These are phyloP conservation scores for Lipomyces oligophaga DNA, from an alignment of 805 yeast species.

Conservation along the genomic window DNA sequence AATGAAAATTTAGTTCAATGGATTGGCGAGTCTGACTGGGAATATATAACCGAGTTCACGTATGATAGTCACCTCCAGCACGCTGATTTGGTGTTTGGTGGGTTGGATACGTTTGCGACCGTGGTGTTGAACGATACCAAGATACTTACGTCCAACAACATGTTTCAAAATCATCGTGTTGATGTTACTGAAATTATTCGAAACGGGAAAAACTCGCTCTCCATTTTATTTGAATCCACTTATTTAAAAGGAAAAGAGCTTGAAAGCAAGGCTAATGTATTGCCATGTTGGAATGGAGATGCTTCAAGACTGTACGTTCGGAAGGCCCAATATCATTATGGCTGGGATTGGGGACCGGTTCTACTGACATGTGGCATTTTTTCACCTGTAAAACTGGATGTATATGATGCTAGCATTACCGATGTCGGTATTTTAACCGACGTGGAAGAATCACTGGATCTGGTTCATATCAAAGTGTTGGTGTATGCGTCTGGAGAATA, in stretches of 20 bases:
- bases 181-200: slow-evolving; percentile 33
- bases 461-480: slow-evolving; percentile 2
- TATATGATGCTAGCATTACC: slow-evolving; percentile 28
- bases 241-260: slow-evolving; percentile 38
- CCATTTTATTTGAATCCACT: slow-evolving; percentile 43
- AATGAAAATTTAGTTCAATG: slow-evolving; percentile 49
- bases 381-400: slow-evolving; percentile 38
- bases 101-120: slow-evolving; percentile 45
- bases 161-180: slow-evolving; percentile 42
- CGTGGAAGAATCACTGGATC: slow-evolving; percentile 14
- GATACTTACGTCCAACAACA: slow-evolving; percentile 43
- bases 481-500: not conserved
- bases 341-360: slow-evolving; percentile 53
- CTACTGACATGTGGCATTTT: slow-evolving; percentile 47
- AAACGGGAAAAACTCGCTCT: slow-evolving; percentile 36
- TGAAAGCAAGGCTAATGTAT: slow-evolving; percentile 37
- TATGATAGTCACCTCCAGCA: not conserved
- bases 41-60: slow-evolving; percentile 37
- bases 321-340: slow-evolving; percentile 53
- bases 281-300: slow-evolving; percentile 44
- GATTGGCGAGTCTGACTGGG: slow-evolving; percentile 52
- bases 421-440: slow-evolving; percentile 28
- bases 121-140: slow-evolving; percentile 42
- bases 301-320: slow-evolving; percentile 44
- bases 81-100: slow-evolving; percentile 41